Base-by-base conservation (phyloP, 2,329 filamentous ascomycete species). In the Sporothrix pallida region DNA sequence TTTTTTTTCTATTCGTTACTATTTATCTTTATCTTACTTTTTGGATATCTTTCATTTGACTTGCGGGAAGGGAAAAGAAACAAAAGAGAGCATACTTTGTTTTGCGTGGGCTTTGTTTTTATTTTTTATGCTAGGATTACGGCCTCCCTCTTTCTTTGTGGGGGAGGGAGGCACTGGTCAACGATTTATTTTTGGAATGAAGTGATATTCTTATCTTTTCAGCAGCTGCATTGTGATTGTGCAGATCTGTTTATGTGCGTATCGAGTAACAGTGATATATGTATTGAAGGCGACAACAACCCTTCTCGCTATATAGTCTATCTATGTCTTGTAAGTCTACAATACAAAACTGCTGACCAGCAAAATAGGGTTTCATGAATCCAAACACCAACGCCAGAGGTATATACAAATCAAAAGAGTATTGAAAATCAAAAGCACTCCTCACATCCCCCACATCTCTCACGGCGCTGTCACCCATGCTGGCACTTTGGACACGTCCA, bases 401-500 rank as follows among this genome's bases (percentile, higher is more conserved):
- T 63, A 65, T 70, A 72, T 54, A 67, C 50, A 72, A 70, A 10
- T 71, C n/a, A 42, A 4, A 44, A 23, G 7, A 31, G 54, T 54
- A 72, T 15, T 44, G 23, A 17, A 44, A 37, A 42, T 17, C 31
- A 15, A 37, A 50, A 37, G 17, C n/a, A 7, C 20, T 10, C 42
- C 9, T 13, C 1, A 4, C 20, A 9, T n/a, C 2, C 17, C 44
- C 17, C 68, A 2, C 12, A 3, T 60, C 6, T 13, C 17, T 67
- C 60, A 75, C 44, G 75, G 76, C 52, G 73, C 76, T 74, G 76
- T 77, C 13, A 82, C 80, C 80, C 80, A 82, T 0, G 79, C 80
- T 0, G 80, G 80, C 26, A 81, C 79, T 50, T 76, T 77, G 12
- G 78, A 76, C 23, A 79, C 44, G n/a, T 94, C 88, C 73, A 89